These are phyloP conservation scores for Stipa capillata DNA, from an alignment of 176 grass and related monocot species.

Conservation along the genomic window DNA sequence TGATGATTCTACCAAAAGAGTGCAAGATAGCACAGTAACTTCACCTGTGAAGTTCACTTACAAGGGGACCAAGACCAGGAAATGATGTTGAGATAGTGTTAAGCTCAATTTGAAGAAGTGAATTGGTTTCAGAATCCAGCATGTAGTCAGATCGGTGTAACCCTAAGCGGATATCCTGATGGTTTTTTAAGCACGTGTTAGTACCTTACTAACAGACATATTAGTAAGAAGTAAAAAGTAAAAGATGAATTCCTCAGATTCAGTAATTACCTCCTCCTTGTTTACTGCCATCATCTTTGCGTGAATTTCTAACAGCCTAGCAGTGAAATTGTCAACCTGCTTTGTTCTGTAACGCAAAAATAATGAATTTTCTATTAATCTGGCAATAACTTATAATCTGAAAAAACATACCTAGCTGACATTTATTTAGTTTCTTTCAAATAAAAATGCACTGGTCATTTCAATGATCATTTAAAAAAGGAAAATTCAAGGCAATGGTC, in stretches of 20 bases:
- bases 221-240: not conserved
- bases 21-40: slow-evolving; percentile 2
- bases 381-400: not conserved
- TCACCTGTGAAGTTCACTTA: slow-evolving; percentile 91
- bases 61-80: slow-evolving; percentile 77
- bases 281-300: slow-evolving; percentile 63
- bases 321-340: slow-evolving; percentile 80
- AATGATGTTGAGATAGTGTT: slow-evolving; percentile 96
- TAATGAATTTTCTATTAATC: not conserved
- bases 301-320: slow-evolving; percentile 83
- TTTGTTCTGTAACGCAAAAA: slow-evolving; percentile 56
- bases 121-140: slow-evolving; percentile 86
- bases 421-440: not conserved
- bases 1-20: not conserved
- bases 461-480: not conserved
- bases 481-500: not conserved
- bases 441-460: not conserved
- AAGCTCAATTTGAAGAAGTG: slow-evolving; percentile 89
- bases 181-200: slow-evolving; percentile 14
- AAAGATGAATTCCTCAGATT: not conserved
- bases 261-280: slow-evolving; percentile 60
- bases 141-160: slow-evolving; percentile 99
- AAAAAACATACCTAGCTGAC: not conserved
- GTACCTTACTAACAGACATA: not conserved
- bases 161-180: slow-evolving; percentile 86